Percentiles rank a stretch among this genome's conserved stretches.
Conservation (phyloP, 2,329 filamentous ascomycete genomes). For the Epichloe glyceriae region DNA sequence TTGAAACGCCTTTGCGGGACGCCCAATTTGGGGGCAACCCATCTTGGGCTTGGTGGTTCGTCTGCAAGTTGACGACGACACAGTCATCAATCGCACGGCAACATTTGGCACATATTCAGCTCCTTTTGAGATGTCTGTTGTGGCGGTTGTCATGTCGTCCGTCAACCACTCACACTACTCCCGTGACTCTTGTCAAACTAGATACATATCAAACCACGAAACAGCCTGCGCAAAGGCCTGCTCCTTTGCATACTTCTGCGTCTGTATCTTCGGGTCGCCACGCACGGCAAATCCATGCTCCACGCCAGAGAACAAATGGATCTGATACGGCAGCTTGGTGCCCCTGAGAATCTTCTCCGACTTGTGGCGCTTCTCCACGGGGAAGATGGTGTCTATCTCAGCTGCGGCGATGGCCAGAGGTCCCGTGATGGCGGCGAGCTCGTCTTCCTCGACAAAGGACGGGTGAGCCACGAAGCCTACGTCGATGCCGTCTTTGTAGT, state of each 20-base stretch:
- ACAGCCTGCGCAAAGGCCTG: conserved; percentile 66
- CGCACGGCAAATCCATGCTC: conserved; percentile 64
- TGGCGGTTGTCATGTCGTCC: too few relatives aligned
- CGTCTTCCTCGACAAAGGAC: conserved; percentile 43
- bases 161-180: too few relatives aligned
- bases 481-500: conserved; percentile 42
- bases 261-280: conserved; percentile 38
- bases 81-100: too few relatives aligned
- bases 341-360: conserved; percentile 46
- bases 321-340: conserved; percentile 47
- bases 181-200: not conserved
- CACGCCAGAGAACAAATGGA: conserved; percentile 56
- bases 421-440: conserved; percentile 42
- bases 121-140: too few relatives aligned
- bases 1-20: too few relatives aligned
- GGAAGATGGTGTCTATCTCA: conserved; percentile 47
- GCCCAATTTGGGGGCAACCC: too few relatives aligned
- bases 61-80: too few relatives aligned
- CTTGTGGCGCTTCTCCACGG: conserved; percentile 38
- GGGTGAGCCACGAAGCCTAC: conserved; percentile 54
- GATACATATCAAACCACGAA: conserved; percentile 52
- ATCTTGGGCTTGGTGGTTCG: too few relatives aligned
- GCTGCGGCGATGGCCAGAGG: conserved; percentile 52
- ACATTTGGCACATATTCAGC: too few relatives aligned
- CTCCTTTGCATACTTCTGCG: conserved; percentile 60